Percentiles rank a stretch among this genome's conserved stretches.
Evolutionary conservation across 305 asterid genomes (phyloP).

Genomic region (Fraxinus velutina): DNA sequence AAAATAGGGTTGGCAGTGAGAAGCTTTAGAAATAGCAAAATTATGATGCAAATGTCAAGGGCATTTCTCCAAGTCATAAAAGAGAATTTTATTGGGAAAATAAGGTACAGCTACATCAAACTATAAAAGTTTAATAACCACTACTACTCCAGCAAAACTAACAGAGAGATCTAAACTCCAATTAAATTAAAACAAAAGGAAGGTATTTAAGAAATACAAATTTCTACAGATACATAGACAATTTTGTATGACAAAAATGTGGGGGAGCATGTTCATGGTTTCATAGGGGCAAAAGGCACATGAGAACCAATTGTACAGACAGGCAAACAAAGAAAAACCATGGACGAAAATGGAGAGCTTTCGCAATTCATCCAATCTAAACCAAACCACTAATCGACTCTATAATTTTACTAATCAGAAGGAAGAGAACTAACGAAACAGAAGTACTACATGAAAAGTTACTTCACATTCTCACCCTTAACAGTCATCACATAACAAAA

Average conservation of each 20-base stretch:
- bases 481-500: not conserved
- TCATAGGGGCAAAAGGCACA: not conserved
- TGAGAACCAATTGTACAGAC: not conserved
- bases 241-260: not conserved
- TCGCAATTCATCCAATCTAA: not conserved
- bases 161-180: not conserved
- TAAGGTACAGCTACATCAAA: not conserved
- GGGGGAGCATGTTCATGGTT: not conserved
- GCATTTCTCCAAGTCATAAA: not conserved
- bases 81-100: not conserved
- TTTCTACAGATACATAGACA: not conserved
- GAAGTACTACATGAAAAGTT: not conserved
- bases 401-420: not conserved
- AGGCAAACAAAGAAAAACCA: not conserved
- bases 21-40: not conserved
- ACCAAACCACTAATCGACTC: not conserved
- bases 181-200: not conserved
- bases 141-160: not conserved
- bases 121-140: not conserved
- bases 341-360: not conserved
- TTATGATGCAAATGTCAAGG: not conserved
- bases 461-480: not conserved
- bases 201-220: not conserved
- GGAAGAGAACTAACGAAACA: not conserved
- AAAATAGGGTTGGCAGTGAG: not conserved